phyloP scores from a whole-genome alignment of 2,329 filamentous ascomycete genomes.

The Ceratocystiopsis minuta region DNA sequence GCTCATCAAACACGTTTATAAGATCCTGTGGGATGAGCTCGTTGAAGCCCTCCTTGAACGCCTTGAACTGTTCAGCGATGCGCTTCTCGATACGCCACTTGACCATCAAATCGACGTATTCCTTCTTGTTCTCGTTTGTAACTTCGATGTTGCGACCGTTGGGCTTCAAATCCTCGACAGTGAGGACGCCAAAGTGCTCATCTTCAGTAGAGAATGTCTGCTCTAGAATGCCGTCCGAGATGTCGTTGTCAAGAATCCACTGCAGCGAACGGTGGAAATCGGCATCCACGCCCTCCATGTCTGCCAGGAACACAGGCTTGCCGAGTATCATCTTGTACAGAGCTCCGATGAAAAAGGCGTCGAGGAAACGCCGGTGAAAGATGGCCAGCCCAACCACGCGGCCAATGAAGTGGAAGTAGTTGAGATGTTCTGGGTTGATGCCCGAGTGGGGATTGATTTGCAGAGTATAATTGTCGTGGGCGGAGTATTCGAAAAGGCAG shows the following conservation, averaged over 20 bases:
- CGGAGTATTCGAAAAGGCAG: slow-evolving; percentile 97
- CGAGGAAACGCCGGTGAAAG: slow-evolving; percentile 92
- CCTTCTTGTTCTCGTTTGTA: slow-evolving; percentile 96
- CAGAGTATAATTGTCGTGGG: slow-evolving; percentile 98
- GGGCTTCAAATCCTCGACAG: slow-evolving; percentile 84
- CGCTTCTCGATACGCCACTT: slow-evolving; percentile 99
- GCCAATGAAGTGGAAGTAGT: slow-evolving; percentile 99
- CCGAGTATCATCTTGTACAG: slow-evolving; percentile 98
- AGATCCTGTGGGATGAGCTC: slow-evolving; percentile 92
- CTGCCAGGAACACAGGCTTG: slow-evolving; percentile 77
- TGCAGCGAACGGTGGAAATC: slow-evolving; percentile 93
- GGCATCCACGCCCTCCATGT: slow-evolving; percentile 98
- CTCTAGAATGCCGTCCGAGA: slow-evolving; percentile 77
- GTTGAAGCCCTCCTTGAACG: slow-evolving; percentile 93
- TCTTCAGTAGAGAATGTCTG: slow-evolving; percentile 95
- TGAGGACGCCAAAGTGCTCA: slow-evolving; percentile 87
- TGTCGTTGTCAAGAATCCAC: slow-evolving; percentile 97
- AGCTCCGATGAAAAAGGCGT: slow-evolving; percentile 97
- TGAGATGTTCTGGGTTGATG: slow-evolving; percentile 97
- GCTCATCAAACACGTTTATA: slow-evolving; percentile 96
- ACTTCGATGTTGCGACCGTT: slow-evolving; percentile 83
- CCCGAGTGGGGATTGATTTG: slow-evolving; percentile 99
- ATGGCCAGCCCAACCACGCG: slow-evolving; percentile 93
- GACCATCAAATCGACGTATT: slow-evolving; percentile 96
- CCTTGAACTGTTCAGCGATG: slow-evolving; percentile 94